Evolutionary conservation across 192 early-diverging fungal species (phyloP), one percentile per base, ranked within the genome.

Genomic region (Linderina pennispora): DNA sequence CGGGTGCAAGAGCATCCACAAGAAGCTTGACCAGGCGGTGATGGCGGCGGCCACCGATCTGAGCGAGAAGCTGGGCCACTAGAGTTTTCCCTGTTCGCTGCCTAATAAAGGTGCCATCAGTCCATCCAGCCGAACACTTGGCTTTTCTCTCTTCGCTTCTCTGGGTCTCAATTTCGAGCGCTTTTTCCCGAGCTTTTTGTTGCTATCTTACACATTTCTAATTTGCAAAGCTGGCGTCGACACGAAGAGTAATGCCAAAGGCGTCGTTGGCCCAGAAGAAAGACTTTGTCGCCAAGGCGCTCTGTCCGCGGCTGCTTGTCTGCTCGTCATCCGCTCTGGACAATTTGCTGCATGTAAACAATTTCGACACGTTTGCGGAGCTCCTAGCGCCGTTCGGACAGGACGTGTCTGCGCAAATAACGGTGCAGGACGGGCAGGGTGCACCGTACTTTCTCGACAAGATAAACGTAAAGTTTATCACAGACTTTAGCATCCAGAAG

Each of bases 1-100:
- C 36, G 75, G 75, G 4, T 77, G 75, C 50, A 67, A 63, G 43
- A 61, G 68, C 37, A 73, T 77, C 16, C 75, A 77, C 43, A 38
- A 19, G 10, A 67, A 73, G 39, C 48, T 77, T 11, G 75, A 77
- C 43, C 38, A 62, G 4, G 74, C 61, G 2, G 74, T 76, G 28
- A 46, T 63, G n/a, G 59, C 55, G 2, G 63, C 64, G 1, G 62
- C 74, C 14, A 51, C 34, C 19, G 74, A 71, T 17, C 46, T 76
- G 23, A 59, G 63, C 4, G 48, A 36, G 2, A 76, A 76, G 35
- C 67, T 71, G 8, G 52, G 48, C 40, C 44, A 53, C 23, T 74
- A 44, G 32, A n/a, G n/a, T n/a, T n/a, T n/a, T n/a, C n/a, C n/a
- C n/a, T n/a, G n/a, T n/a, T n/a, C n/a, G n/a, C n/a, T n/a, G n/a